Evolutionary conservation across 306 rosid genomes (phyloP), one percentile per base, ranked within the genome.

Genomic region (Ormosia emarginata): DNA sequence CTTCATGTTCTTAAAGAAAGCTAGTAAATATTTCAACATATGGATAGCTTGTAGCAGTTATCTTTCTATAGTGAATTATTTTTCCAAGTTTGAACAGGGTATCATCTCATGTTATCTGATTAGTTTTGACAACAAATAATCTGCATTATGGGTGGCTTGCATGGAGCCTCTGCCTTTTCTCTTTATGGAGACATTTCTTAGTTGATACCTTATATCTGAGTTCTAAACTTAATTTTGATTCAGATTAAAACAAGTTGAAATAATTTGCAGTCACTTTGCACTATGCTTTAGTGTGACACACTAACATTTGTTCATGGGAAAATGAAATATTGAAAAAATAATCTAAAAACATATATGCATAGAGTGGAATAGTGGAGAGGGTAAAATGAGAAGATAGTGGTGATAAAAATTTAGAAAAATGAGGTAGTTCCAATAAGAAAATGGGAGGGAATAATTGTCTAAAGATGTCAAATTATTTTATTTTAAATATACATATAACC

Each of bases 191-290:
- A 39, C 13, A 46, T 32, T 83, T 63, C 69, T 78, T 77, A 37
- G 44, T n/a, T 70, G 63, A 49, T 61, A 10, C 62, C 86, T 29
- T 69, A 29, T 68, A 59, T 77, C 68, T 53, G 64, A 71, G 64
- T 18, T 59, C 24, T 49, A 7, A 69, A 40, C 34, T 49, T 47
- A 59, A 71, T 71, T 64, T 15, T 40, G 55, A 41, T 63, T 77
- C 17, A 71, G 65, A 63, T 2, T 56, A 43, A 30, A 66, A 55
- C 33, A 2, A 13, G 33, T 53, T 3, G 24, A 55, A 34, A 61
- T 50, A 70, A 49, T 29, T 68, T 49, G 17, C 24, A 24, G 47
- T 69, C 67, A 32, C 59, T 41, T 39, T 55, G 46, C 0, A 3
- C 61, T 69, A 65, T 40, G 50, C 73, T 36, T 30, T 78, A 14